Percentiles rank a stretch among this genome's conserved stretches.
Conservation (phyloP, 2,329 filamentous ascomycete species). For the Ceratocystis lukuohia region DNA sequence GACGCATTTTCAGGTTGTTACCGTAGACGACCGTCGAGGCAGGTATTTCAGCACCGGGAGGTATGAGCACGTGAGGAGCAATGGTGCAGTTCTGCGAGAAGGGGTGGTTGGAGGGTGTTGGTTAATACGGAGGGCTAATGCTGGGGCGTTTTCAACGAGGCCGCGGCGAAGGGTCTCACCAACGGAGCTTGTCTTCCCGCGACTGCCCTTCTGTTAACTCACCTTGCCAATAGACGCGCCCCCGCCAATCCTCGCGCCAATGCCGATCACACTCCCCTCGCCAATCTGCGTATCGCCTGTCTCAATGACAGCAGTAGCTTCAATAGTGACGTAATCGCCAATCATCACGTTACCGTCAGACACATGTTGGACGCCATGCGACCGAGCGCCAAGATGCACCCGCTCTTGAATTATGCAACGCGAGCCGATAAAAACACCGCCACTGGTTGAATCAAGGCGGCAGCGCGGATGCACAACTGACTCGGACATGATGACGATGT, state of each 20-base stretch:
- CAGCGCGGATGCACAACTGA: slow-evolving; percentile 77
- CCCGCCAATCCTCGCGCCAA: slow-evolving; percentile 44
- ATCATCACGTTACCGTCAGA: slow-evolving; percentile 40
- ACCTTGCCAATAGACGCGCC: slow-evolving; percentile 52
- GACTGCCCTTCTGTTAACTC: slow-evolving; percentile 21
- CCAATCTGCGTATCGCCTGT: slow-evolving; percentile 48
- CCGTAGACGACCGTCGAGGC: slow-evolving; percentile 60
- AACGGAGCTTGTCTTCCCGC: neutral
- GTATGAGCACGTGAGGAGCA: slow-evolving; percentile 48
- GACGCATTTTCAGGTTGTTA: slow-evolving; percentile 39
- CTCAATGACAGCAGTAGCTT: slow-evolving; percentile 47
- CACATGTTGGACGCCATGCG: slow-evolving; percentile 19
- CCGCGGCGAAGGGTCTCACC: too few species aligned
- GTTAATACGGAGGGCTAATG: neutral
- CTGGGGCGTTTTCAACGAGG: neutral
- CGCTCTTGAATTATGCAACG: slow-evolving; percentile 72
- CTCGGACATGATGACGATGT: slow-evolving; percentile 64
- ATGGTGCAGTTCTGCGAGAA: slow-evolving; percentile 53
- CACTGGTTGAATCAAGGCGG: slow-evolving; percentile 62
- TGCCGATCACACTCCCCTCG: slow-evolving; percentile 46
- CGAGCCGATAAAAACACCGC: slow-evolving; percentile 67
- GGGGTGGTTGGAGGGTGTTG: neutral
- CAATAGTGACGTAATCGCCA: slow-evolving; percentile 48
- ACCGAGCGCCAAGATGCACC: slow-evolving; percentile 38
- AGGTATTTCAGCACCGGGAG: slow-evolving; percentile 43